Evolutionary conservation across 208 protist species (phyloP).

Genomic region (Phytomonas sp.): DNA sequence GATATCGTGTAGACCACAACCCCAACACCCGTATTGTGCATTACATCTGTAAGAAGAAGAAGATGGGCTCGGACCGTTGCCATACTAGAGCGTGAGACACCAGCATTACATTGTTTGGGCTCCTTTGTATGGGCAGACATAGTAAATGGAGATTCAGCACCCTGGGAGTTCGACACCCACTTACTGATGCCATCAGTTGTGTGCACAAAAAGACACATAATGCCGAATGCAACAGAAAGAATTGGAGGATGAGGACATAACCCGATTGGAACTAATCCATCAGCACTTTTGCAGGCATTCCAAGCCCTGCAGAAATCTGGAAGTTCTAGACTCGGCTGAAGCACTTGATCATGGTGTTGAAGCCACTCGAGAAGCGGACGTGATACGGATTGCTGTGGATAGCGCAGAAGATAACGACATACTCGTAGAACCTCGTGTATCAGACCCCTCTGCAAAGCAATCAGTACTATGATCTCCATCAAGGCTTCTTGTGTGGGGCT

Average conservation of each 20-base stretch:
- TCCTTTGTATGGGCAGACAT: conserved; percentile 38
- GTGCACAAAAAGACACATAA: conserved; percentile 51
- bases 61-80: conserved; percentile 38
- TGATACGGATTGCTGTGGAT: conserved; percentile 24
- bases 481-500: conserved; percentile 21
- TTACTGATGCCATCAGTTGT: conserved; percentile 45
- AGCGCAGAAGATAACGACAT: conserved; percentile 51
- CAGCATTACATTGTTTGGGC: conserved; percentile 35
- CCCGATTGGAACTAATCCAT: conserved; percentile 32
- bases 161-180: conserved; percentile 29
- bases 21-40: conserved; percentile 40
- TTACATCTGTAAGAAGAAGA: conserved; percentile 69
- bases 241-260: conserved; percentile 30
- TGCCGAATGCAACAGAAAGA: conserved; percentile 55
- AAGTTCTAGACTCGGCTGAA: conserved; percentile 36
- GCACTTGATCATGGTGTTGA: conserved; percentile 20
- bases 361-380: conserved; percentile 42
- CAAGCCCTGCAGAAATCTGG: conserved; percentile 45
- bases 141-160: conserved; percentile 19
- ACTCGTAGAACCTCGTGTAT: conserved; percentile 64
- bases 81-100: conserved; percentile 54
- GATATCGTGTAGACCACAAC: conserved; percentile 50
- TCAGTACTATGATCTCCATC: conserved; percentile 54
- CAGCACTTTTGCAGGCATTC: conserved; percentile 40
- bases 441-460: conserved; percentile 64